Evolutionary conservation across 2,329 filamentous ascomycete genomes (phyloP), one percentile per base, ranked within the genome.

Genomic region (Clonostachys byssicola): DNA sequence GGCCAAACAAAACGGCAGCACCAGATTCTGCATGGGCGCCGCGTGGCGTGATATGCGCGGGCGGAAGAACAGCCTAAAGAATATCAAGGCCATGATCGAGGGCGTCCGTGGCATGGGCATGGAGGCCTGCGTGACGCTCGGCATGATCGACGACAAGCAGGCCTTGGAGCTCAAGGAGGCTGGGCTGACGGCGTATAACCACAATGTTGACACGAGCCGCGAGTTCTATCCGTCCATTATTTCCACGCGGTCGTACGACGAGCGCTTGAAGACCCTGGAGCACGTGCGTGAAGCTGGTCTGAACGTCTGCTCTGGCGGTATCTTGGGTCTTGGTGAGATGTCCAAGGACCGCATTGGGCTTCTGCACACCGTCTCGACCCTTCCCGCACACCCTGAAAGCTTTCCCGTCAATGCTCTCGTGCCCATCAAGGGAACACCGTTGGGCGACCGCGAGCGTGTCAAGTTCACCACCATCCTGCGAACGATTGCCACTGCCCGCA

Each of bases 11-110:
- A 94, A 94, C 54, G 91, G 91, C 44, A 91, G 86, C 71, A 95
- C 89, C 9, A 82, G 91, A 3, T 96, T 96, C 77, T 96, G 91
- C 71, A 95, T 96, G 90, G 91, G 91, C 9, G 91, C 91, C 5
- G 91, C 91, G 0, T 96, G 91, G 91, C 77, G 91, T 36, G 91
- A 96, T 67, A 96, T 96, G 91, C 85, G 89, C 13, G 91, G 91
- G 16, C 86, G 91, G 54, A 94, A 92, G 70, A 89, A 86, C 41
- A 85, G 83, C 53, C 71, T 96, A 45, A 85, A 84, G 67, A 94
- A 94, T 65, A 86, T 96, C 65, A 88, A 88, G 60, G 82, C 80
- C 45, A 96, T 96, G 91, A 83, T 96, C 5, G 76, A 81, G 47
- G 90, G 90, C 1, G 89, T 96, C 17, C 78, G 86, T 23, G 85